Evolutionary conservation across 139 green algal species (phyloP).

Genomic region (Haematococcus sp.): DNA sequence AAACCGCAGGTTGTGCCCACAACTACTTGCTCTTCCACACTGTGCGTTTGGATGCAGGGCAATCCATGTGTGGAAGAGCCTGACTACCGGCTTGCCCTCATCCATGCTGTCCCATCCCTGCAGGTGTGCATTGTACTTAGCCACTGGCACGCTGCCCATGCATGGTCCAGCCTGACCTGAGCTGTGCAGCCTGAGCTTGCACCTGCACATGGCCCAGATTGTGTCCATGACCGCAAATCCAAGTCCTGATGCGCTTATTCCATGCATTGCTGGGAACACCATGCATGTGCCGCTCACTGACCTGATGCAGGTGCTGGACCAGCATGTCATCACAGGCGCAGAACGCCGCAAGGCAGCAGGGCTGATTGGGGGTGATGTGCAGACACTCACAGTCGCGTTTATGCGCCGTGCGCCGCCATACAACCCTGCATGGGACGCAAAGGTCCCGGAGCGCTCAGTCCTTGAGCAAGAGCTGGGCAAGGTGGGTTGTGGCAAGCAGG

Average conservation of each 20-base stretch:
- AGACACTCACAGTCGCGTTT: constrained; percentile 43
- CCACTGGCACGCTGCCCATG: no score
- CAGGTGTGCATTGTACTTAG: no score
- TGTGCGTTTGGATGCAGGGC: constrained; percentile 23
- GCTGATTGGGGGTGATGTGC: constrained; percentile 25
- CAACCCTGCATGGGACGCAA: constrained; percentile 22
- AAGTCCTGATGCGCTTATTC: no score
- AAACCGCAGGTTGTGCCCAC: neutral
- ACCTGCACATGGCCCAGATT: no score
- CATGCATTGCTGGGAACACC: no score
- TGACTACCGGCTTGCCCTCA: constrained; percentile 55
- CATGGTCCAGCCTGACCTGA: no score
- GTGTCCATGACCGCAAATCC: no score
- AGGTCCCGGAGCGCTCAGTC: constrained; percentile 21
- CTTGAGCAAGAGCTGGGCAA: constrained; percentile 44
- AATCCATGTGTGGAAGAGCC: constrained; percentile 65
- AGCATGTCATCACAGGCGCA: constrained; percentile 43
- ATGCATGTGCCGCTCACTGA: no score
- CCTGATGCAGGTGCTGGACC: constrained; percentile 54
- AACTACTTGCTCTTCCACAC: neutral
- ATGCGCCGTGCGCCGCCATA: constrained; percentile 21
- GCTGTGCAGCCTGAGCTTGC: no score
- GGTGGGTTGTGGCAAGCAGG: constrained; percentile 6
- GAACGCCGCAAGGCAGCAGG: constrained; percentile 34
- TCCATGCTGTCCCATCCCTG: constrained; percentile 49